phyloP scores from a whole-genome alignment of 2,329 filamentous ascomycete species.

The Alternaria sp. region DNA sequence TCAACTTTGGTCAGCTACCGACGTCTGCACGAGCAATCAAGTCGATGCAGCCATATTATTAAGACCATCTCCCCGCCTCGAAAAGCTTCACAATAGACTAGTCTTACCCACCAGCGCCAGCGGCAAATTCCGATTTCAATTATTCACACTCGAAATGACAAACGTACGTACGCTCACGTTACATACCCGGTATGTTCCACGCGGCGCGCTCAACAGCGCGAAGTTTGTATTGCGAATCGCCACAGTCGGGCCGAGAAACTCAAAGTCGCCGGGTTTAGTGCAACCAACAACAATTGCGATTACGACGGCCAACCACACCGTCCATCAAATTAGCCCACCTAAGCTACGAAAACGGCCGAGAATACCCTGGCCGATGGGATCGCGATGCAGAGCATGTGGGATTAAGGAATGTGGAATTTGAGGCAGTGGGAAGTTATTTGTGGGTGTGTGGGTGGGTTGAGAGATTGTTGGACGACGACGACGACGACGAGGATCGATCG shows the following conservation, averaged over 20 bases:
- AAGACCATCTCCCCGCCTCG: background rate
- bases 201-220: slow-evolving; percentile 2
- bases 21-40: slow-evolving; percentile 5
- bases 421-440: background rate
- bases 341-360: slow-evolving; percentile 6
- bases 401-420: background rate
- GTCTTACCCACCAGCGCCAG: background rate
- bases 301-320: background rate
- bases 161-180: background rate
- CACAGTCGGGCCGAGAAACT: slow-evolving; percentile 5
- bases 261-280: slow-evolving; percentile 7
- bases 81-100: background rate
- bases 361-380: background rate
- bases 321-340: slow-evolving; percentile 3
- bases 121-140: slow-evolving; percentile 1
- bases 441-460: slow-evolving; percentile 6
- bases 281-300: background rate
- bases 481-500: background rate
- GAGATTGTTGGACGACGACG: background rate
- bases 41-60: slow-evolving; percentile 5
- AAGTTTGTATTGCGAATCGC: slow-evolving; percentile 6
- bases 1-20: background rate
- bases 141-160: background rate
- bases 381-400: background rate
- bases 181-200: background rate